Evolutionary conservation across 331 rosid genomes (phyloP).

Genomic region (Malus hybrid): DNA sequence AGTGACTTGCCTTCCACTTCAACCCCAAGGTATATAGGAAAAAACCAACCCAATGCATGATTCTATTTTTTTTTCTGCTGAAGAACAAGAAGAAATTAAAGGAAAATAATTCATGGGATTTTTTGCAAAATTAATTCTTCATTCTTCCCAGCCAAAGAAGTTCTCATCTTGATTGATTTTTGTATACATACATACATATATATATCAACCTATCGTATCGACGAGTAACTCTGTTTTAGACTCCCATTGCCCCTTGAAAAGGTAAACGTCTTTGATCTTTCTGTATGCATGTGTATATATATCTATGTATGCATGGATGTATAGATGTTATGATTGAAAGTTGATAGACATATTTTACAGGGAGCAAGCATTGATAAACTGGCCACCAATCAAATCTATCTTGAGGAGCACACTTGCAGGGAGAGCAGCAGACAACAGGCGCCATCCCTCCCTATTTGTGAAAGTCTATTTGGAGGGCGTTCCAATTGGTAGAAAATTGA

Average conservation of each 20-base stretch:
- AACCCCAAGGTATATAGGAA: conserved; percentile 2
- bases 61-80: no score
- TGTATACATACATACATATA: no score
- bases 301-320: no score
- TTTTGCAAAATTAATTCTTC: not conserved
- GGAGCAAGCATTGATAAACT: conserved; percentile 10
- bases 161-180: not conserved
- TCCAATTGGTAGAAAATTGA: conserved; percentile 63
- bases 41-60: not conserved
- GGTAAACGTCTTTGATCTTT: no score
- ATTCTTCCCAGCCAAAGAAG: not conserved
- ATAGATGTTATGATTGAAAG: not conserved
- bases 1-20: conserved; percentile 16
- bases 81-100: no score
- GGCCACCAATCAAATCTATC: conserved; percentile 12
- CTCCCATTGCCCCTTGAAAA: no score
- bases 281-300: no score
- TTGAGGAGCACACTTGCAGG: conserved; percentile 6
- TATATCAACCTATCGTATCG: no score
- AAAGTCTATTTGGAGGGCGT: conserved; percentile 79
- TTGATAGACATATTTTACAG: not conserved
- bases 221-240: no score
- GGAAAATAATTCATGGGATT: no score
- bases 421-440: not conserved
- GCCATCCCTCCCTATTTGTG: conserved; percentile 35